Conservation (phyloP, 768 basidiomycete genomes). For the Cyathus striatus region DNA sequence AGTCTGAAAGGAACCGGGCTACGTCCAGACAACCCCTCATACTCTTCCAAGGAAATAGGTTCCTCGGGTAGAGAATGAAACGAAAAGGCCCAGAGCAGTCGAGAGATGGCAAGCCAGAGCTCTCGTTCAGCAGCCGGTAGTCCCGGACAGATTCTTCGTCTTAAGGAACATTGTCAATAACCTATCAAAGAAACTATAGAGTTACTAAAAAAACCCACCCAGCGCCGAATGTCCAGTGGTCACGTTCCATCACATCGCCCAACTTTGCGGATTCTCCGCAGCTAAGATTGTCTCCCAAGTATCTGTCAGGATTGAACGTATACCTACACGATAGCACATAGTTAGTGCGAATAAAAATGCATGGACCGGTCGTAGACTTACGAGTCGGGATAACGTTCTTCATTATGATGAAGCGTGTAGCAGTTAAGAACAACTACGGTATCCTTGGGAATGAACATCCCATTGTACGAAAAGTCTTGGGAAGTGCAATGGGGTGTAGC, state of each 20-base stretch:
- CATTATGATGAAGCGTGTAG: constrained; percentile 27
- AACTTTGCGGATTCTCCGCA: constrained; percentile 37
- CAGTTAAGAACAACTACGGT: constrained; percentile 32
- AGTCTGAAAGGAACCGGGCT: constrained; percentile 37
- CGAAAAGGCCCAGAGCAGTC: constrained; percentile 41
- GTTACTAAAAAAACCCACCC: constrained; percentile 24
- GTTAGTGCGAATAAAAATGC: not conserved
- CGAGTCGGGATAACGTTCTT: constrained; percentile 26
- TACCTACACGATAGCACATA: not conserved
- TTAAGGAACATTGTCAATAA: constrained; percentile 3
- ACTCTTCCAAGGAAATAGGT: constrained; percentile 40
- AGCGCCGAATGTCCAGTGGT: constrained; percentile 45
- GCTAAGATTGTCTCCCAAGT: constrained; percentile 26
- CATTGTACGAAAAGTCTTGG: constrained; percentile 33
- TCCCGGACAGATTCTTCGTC: constrained; percentile 38
- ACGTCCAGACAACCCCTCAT: constrained; percentile 43
- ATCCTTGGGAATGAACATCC: constrained; percentile 30
- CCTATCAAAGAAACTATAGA: not conserved
- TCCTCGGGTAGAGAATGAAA: constrained; percentile 34
- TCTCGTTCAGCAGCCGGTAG: constrained; percentile 39
- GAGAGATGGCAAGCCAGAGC: constrained; percentile 39
- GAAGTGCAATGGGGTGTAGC: constrained; percentile 29
- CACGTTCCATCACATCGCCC: constrained; percentile 32
- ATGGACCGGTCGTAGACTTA: constrained; percentile 9
- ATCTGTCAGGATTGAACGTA: constrained; percentile 32